Percentiles rank a stretch among this genome's conserved stretches.
phyloP scores from a whole-genome alignment of 768 basidiomycete genomes.

The Naganishia vishniacii region DNA sequence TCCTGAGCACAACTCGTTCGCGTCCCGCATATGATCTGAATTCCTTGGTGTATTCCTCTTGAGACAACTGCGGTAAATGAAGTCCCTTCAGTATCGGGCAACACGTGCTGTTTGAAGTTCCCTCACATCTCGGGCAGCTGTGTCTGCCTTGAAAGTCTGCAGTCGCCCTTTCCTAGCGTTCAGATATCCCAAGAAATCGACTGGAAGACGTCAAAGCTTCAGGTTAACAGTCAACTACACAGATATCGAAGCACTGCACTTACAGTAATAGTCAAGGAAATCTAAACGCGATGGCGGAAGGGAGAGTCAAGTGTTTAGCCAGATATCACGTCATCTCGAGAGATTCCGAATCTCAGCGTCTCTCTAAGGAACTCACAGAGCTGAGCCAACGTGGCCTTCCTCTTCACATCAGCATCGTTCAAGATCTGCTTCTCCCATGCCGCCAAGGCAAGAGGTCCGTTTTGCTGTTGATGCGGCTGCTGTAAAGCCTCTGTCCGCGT shows the following conservation, averaged over 20 bases:
- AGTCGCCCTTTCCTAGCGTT: conserved; percentile 78
- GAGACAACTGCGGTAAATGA: conserved; percentile 29
- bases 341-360: conserved; percentile 26
- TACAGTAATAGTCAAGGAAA: conserved; percentile 91
- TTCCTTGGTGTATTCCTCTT: conserved; percentile 56
- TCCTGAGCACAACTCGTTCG: conserved; percentile 85
- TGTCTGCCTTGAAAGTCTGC: conserved; percentile 74
- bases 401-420: conserved; percentile 77
- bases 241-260: conserved; percentile 27
- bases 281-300: conserved; percentile 52
- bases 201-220: conserved; percentile 21
- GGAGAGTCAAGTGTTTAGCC: not conserved
- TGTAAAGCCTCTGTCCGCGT: conserved; percentile 5
- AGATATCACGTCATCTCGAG: not conserved
- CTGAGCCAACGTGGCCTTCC: conserved; percentile 92
- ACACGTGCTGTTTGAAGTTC: conserved; percentile 12
- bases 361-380: conserved; percentile 58
- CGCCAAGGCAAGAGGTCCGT: conserved; percentile 3
- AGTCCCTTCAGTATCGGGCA: conserved; percentile 40
- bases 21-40: conserved; percentile 89
- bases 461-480: conserved; percentile 4
- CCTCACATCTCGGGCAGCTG: conserved; percentile 57
- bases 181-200: conserved; percentile 86
- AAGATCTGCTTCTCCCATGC: conserved; percentile 81
- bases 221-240: not conserved